Conservation (phyloP, 169 alveolate species). For the Cryptosporidium sp. region DNA sequence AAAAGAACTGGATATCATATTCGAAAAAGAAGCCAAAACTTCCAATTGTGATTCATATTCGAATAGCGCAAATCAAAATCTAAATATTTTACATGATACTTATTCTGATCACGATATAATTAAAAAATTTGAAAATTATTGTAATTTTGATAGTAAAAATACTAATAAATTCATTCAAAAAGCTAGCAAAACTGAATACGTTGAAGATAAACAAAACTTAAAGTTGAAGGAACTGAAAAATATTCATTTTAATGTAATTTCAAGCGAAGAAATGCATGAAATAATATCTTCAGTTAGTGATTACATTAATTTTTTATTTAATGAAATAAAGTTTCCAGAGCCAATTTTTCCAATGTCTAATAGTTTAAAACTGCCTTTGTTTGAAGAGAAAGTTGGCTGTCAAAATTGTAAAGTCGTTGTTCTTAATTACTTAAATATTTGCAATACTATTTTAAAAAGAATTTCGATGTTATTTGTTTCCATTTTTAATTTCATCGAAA, state of each 20-base stretch:
- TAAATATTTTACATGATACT: neutral
- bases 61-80: neutral
- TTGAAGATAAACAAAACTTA: neutral
- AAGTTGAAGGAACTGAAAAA: neutral
- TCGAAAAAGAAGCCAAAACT: neutral
- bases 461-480: conserved; percentile 14
- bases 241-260: neutral
- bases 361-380: neutral
- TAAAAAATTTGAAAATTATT: neutral
- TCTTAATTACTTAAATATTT: neutral
- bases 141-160: neutral
- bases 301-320: conserved; percentile 3
- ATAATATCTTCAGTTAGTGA: conserved; percentile 6
- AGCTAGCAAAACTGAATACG: neutral
- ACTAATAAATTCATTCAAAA: neutral
- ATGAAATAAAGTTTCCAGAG: conserved; percentile 1
- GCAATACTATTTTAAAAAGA: neutral
- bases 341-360: neutral
- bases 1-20: conserved; percentile 4
- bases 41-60: neutral
- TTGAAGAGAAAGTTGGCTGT: conserved; percentile 33
- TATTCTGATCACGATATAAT: neutral
- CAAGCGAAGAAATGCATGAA: neutral
- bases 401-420: neutral
- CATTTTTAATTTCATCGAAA: conserved; percentile 6